Evolutionary conservation across 306 rosid genomes (phyloP).

Genomic region (Oemleria cerasiformis): DNA sequence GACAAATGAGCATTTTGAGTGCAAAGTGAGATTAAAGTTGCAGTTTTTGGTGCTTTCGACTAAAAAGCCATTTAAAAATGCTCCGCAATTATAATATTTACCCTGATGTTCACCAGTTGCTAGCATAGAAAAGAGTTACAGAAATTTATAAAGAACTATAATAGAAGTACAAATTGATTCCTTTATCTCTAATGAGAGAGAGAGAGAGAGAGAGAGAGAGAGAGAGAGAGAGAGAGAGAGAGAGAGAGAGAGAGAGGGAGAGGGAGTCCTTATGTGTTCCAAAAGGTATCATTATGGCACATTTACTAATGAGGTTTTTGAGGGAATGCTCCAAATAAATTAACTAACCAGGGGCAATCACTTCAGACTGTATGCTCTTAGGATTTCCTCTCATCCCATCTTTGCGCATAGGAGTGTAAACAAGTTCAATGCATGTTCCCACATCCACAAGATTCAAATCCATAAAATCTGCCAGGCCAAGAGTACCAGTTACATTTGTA

Average conservation of each 20-base stretch:
- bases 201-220: too few relatives aligned
- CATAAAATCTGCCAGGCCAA: constrained; percentile 53
- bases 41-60: too few relatives aligned
- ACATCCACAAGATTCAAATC: constrained; percentile 85
- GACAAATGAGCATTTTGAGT: too few relatives aligned
- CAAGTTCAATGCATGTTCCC: constrained; percentile 65
- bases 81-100: not conserved
- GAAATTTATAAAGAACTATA: not conserved
- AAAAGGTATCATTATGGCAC: too few relatives aligned
- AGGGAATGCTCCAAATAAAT: constrained; percentile 7
- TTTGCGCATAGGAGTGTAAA: constrained; percentile 73
- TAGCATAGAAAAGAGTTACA: not conserved
- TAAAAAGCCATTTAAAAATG: too few relatives aligned
- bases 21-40: too few relatives aligned
- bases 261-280: too few relatives aligned
- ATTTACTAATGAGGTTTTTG: not conserved
- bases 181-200: not conserved
- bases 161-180: not conserved
- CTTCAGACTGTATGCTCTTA: constrained; percentile 50
- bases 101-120: not conserved
- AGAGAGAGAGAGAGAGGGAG: too few relatives aligned
- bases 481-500: constrained; percentile 19
- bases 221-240: too few relatives aligned
- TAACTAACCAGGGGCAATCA: constrained; percentile 66
- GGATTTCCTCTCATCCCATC: constrained; percentile 77